Base-by-base conservation (phyloP, 2,329 filamentous ascomycete species). In the Claviceps citrina region DNA sequence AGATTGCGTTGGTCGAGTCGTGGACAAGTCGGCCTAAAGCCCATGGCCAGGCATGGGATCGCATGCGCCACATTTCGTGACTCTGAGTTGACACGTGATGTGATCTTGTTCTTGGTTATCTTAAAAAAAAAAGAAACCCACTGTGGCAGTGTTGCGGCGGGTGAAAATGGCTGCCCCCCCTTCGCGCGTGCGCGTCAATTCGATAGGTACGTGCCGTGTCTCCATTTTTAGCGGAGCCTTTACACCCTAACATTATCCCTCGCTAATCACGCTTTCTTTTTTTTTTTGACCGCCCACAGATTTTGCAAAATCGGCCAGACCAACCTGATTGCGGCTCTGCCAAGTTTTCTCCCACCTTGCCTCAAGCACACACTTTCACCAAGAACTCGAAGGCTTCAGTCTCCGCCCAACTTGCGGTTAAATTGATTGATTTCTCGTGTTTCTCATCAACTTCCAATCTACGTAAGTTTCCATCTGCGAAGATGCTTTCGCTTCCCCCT, bases 341-440 rank as follows among this genome's bases (percentile, higher is more conserved):
- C 34, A 50, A 54, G 52, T 53, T 57, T 50, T 53, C 47, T 47
- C 49, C 51, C 48, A 31, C 49, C 51, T 51, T 35, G 25, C 42
- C 26, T 18, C 31, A 51, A 52, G 54, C 53, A 56, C 51, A 59
- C 44, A 16, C n/a, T 22, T 46, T 55, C 57, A 58, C 75, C 49
- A 47, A 47, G 83, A 81, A 93, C 85, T 84, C 75, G 84, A 91
- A 85, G 86, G 81, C 76, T 59, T 93, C 89, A 95, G 89, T 96
- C 89, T 94, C 89, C 89, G 87, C 82, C 75, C 79, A 83, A 79
- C 65, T 66, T 65, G 84, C 86, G 89, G 89, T 95, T 94, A 93
- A 96, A 93, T 81, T 78, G 89, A 96, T 96, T 96, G 89, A 86
- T 70, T 72, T 81, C 82, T 87, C 83, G 73, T 81, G 82, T 87